Evolutionary conservation across 1,139 yeast genomes (phyloP).

Genomic region (Suhomyces taliae): DNA sequence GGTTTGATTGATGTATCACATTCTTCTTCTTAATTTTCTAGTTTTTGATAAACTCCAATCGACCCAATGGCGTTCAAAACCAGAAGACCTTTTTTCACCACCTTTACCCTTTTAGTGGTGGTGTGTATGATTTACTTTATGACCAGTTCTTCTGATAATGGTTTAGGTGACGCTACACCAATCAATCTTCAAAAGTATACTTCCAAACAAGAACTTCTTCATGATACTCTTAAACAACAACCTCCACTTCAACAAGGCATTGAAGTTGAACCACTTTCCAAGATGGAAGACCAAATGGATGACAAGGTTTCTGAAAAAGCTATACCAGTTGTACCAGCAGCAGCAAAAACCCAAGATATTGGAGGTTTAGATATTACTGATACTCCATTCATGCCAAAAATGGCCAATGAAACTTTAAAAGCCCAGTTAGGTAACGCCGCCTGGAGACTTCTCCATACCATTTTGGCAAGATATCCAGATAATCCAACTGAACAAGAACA

Average conservation of each 20-base stretch:
- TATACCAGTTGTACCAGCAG: too few species aligned
- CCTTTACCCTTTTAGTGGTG: slow-evolving; percentile 25
- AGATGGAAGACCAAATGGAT: not conserved
- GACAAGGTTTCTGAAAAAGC: too few species aligned
- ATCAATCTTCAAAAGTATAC: slow-evolving; percentile 17
- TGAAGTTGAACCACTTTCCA: not conserved
- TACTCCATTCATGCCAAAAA: slow-evolving; percentile 80
- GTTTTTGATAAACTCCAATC: slow-evolving; percentile 18
- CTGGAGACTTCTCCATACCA: slow-evolving; percentile 86
- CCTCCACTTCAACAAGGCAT: not conserved
- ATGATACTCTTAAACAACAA: slow-evolving; percentile 2
- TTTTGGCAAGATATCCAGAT: slow-evolving; percentile 89
- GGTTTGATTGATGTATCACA: not conserved
- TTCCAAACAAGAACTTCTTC: slow-evolving; percentile 2
- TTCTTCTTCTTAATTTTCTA: not conserved
- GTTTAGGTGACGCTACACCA: slow-evolving; percentile 29
- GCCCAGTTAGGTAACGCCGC: slow-evolving; percentile 85
- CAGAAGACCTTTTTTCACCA: slow-evolving; percentile 27
- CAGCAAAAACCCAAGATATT: not conserved
- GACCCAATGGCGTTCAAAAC: not conserved
- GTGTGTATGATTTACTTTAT: slow-evolving; percentile 28
- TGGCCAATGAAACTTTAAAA: slow-evolving; percentile 62
- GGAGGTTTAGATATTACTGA: slow-evolving; percentile 27
- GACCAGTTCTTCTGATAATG: slow-evolving; percentile 22
- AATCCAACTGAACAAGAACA: slow-evolving; percentile 65